Evolutionary conservation across 441 rosid species (phyloP).

Genomic region (Erodium trifolium): DNA sequence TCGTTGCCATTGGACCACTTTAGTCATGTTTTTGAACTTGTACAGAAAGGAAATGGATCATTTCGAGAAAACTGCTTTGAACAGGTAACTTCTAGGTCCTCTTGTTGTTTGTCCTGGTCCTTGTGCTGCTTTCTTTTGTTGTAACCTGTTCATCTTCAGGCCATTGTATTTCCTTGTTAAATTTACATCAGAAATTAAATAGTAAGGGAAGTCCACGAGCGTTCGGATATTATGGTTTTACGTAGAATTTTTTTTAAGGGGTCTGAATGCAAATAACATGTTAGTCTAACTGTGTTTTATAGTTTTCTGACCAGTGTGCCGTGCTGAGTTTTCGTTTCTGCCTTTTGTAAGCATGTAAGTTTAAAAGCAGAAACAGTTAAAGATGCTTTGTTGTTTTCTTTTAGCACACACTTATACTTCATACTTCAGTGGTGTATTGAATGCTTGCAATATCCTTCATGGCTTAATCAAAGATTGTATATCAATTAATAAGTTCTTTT

Average conservation of each 20-base stretch:
- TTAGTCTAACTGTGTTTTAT: not conserved
- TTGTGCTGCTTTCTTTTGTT: not conserved
- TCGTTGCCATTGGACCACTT: slow-evolving; percentile 8
- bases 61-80: slow-evolving; percentile 8
- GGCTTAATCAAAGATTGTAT: not conserved
- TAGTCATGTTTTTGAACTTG: slow-evolving; percentile 4
- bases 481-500: not conserved
- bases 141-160: not conserved
- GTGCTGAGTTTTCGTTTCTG: not conserved
- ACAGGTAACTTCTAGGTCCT: not conserved
- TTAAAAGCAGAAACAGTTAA: not conserved
- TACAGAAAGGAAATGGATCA: slow-evolving; percentile 10
- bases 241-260: not conserved
- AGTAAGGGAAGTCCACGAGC: not conserved
- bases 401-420: not conserved
- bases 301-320: not conserved
- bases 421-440: not conserved
- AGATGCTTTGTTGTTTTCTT: not conserved
- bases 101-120: not conserved
- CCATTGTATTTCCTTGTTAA: not conserved
- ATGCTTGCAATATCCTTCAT: not conserved
- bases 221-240: not conserved
- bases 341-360: not conserved
- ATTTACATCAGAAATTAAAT: not conserved
- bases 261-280: not conserved